These are phyloP conservation scores for Candida xyloterini DNA, from an alignment of 805 yeast species.

Conservation along the genomic window DNA sequence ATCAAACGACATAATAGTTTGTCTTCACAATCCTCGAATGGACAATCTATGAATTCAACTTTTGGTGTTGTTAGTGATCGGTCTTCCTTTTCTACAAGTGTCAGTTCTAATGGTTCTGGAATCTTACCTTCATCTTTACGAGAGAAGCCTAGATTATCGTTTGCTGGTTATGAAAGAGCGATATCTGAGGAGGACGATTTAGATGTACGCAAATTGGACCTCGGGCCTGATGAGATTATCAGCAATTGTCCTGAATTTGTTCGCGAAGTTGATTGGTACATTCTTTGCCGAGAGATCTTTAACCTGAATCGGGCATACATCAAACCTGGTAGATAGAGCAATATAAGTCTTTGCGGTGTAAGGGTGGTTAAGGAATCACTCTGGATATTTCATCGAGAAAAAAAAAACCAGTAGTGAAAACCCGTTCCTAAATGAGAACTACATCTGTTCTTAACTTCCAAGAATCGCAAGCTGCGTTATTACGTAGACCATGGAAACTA, in stretches of 20 bases:
- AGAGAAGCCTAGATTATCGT: conserved; percentile 15
- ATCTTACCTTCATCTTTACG: conserved; percentile 16
- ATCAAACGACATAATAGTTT: conserved; percentile 14
- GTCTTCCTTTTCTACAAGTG: conserved; percentile 27
- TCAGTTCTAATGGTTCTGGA: conserved; percentile 21
- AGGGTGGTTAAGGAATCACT: not conserved
- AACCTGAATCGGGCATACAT: conserved; percentile 70
- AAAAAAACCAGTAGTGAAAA: not conserved
- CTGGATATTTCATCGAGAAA: not conserved
- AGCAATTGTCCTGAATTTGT: conserved; percentile 32
- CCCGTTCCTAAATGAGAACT: conserved; percentile 46
- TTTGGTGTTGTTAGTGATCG: conserved; percentile 21
- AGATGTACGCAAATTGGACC: conserved; percentile 16
- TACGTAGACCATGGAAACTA: conserved; percentile 88
- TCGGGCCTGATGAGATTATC: conserved; percentile 31
- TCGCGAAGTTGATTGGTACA: conserved; percentile 84
- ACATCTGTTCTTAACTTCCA: conserved; percentile 46
- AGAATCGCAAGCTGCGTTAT: conserved; percentile 40
- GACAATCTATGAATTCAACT: conserved; percentile 17
- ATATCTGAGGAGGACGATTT: conserved; percentile 21
- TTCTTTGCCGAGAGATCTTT: conserved; percentile 79
- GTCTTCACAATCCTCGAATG: conserved; percentile 20
- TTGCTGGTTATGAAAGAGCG: conserved; percentile 16
- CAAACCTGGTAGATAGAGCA: conserved; percentile 22
- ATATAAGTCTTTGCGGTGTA: not conserved